Conservation (phyloP, 345 rosid species). For the Acer saccharum region DNA sequence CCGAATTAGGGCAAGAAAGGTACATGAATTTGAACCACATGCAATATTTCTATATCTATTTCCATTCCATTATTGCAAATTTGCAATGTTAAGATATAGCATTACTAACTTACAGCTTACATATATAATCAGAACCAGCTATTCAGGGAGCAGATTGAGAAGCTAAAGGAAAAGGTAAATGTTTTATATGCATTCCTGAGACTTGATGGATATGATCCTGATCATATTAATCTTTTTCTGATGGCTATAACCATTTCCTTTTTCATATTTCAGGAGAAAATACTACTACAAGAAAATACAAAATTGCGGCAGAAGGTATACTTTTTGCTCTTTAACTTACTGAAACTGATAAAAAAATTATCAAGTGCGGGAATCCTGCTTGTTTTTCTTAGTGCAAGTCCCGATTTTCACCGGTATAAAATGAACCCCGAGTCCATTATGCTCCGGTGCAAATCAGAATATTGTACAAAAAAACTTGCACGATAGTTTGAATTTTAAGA, state of each 20-base stretch:
- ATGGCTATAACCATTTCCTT: neutral
- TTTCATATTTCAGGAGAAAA: slow-evolving; percentile 49
- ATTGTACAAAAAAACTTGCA: too few species aligned
- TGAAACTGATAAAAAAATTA: too few species aligned
- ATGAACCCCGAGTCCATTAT: too few species aligned
- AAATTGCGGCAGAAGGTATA: slow-evolving; percentile 55
- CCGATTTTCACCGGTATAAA: too few species aligned
- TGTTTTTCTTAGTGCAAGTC: too few species aligned
- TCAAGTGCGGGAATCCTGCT: too few species aligned
- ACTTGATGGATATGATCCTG: neutral
- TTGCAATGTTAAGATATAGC: neutral
- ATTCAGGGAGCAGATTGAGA: slow-evolving; percentile 60
- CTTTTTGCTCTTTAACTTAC: too few species aligned
- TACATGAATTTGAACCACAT: slow-evolving; percentile 12
- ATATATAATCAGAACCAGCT: slow-evolving; percentile 52
- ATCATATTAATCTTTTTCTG: neutral
- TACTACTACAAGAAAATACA: slow-evolving; percentile 51
- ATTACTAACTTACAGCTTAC: neutral
- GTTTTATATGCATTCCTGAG: neutral
- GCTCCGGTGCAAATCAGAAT: too few species aligned
- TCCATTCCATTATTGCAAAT: too few species aligned
- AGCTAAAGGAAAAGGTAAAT: slow-evolving; percentile 64
- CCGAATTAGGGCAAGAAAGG: slow-evolving; percentile 85
- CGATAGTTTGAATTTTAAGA: neutral
- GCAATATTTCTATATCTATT: neutral